Base-by-base conservation (phyloP, 2,329 filamentous ascomycete genomes). In the Talaromyces sp. region DNA sequence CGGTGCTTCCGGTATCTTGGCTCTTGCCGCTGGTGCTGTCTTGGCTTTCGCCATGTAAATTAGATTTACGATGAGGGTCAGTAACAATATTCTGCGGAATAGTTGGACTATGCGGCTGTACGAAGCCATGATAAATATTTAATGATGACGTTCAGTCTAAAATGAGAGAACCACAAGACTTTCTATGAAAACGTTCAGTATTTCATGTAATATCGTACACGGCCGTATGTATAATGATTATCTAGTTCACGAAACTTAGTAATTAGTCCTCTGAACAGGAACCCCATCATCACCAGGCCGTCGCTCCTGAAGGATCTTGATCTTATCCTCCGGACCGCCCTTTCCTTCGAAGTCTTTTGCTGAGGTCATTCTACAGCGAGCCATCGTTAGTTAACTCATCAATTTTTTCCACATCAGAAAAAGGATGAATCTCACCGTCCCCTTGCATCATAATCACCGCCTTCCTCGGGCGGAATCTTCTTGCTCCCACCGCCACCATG, bases 391-490 rank as follows among this genome's bases (percentile, higher is more conserved):
- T 66, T 16, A 40, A 21, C 6, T 5, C 42, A 37, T 40, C 35
- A 40, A 1, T 18, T 40, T 12, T 4, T 1, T 4, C 16, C 40
- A 69, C 54, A 33, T 42, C 37, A 50, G 21, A 40, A 39, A 44
- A 46, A 48, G 42, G 31, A 3, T 12, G 35, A 21, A 9, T 63
- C 74, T 69, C 61, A 77, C 75, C 74, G 68, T 63, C 75, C 71
- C 31, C 73, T 70, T 63, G 72, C 74, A 66, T 78, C 76, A 14
- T 68, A 67, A 40, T 66, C 72, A 7, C 78, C 78, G 44, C 78
- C 78, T 63, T 80, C 76, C 23, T 78, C 74, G 25, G 74, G 71
- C 8, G 76, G 76, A 33, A 80, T 76, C 8, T 73, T 72, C 56
- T 71, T 74, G 66, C 73, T 73, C 64, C 78, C 70, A 48, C 77